Conservation (phyloP, 2,329 filamentous ascomycete genomes). For the Neophaeococcomyces mojaviensis region DNA sequence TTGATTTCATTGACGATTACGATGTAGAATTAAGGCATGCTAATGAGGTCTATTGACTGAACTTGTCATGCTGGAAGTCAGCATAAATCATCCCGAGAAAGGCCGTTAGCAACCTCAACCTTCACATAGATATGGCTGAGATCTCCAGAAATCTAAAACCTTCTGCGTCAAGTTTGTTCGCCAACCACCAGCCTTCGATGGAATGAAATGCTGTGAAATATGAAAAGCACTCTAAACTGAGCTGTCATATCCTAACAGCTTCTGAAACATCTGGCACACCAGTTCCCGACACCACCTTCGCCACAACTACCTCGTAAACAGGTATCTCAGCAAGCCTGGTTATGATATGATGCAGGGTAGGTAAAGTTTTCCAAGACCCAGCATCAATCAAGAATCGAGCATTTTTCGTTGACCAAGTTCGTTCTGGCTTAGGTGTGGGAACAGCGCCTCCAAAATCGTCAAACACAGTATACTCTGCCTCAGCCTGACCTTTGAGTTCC, state of each 20-base stretch:
- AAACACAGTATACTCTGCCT: conserved; percentile 48
- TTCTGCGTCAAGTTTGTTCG: too few species aligned
- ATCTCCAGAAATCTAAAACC: too few species aligned
- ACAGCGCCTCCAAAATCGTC: conserved; percentile 26
- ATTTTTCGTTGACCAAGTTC: conserved; percentile 32
- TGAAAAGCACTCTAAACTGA: too few species aligned
- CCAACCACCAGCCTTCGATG: too few species aligned
- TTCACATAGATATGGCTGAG: too few species aligned
- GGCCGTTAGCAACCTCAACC: too few species aligned
- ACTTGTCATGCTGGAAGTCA: too few species aligned
- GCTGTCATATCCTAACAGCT: conserved; percentile 5
- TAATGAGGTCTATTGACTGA: too few species aligned
- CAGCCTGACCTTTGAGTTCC: conserved; percentile 41
- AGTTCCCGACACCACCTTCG: conserved; percentile 48
- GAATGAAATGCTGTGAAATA: too few species aligned
- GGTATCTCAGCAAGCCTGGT: conserved; percentile 48
- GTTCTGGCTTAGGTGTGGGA: conserved; percentile 25
- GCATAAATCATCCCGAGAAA: too few species aligned
- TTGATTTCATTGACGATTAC: too few species aligned
- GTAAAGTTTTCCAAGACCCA: conserved; percentile 47
- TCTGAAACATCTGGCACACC: conserved; percentile 26
- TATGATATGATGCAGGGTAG: conserved; percentile 54
- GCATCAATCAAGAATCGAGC: conserved; percentile 43
- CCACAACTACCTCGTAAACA: conserved; percentile 48
- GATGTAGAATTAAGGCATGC: too few species aligned